Evolutionary conservation across 2,329 filamentous ascomycete species (phyloP), one percentile per base, ranked within the genome.

Genomic region (Hypoxylon sp.): DNA sequence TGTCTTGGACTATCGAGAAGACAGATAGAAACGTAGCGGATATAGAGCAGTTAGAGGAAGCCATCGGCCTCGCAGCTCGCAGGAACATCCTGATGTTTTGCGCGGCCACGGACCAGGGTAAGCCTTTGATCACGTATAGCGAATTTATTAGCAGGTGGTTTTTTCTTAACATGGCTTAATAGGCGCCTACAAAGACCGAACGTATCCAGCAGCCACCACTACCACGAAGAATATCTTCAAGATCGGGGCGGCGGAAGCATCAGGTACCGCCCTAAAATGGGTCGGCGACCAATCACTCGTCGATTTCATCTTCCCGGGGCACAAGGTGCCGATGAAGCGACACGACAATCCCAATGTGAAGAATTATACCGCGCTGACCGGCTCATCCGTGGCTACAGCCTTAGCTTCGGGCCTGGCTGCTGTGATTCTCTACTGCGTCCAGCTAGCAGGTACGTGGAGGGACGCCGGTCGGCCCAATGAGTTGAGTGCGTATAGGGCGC

Each of bases 261-360:
- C 34, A 6, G 51, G 51, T 25, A 11, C 21, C 0, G 51, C 34
- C 5, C 13, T 53, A n/a, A 53, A 53, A 28, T 57, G 19, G 43
- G 13, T 57, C 30, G 51, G 36, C 6, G 41, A 48, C 19, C 41
- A 57, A 34, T 57, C 53, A 1, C 53, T 57, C 5, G 41, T 34
- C 41, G 53, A 57, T 23, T 57, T 57, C 41, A 57, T 57, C 11
- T 57, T 57, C n/a, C 53, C 53, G 5, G 53, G 43, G 7, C 17
- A 57, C 28, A 57, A 38, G 13, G 41, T 43, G 2, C 2, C 6
- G 2, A 57, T 36, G 17, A 43, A 55, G 23, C 19, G 51, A 5
- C 36, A 57, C 17, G 41, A 48, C 19, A 17, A 48, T 19, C 38
- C 19, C 0, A 23, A 46, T 2, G 19, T 23, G 14, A 48, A 57